phyloP scores from a whole-genome alignment of 495 filamentous ascomycete genomes.

The Penicillium alfredii region DNA sequence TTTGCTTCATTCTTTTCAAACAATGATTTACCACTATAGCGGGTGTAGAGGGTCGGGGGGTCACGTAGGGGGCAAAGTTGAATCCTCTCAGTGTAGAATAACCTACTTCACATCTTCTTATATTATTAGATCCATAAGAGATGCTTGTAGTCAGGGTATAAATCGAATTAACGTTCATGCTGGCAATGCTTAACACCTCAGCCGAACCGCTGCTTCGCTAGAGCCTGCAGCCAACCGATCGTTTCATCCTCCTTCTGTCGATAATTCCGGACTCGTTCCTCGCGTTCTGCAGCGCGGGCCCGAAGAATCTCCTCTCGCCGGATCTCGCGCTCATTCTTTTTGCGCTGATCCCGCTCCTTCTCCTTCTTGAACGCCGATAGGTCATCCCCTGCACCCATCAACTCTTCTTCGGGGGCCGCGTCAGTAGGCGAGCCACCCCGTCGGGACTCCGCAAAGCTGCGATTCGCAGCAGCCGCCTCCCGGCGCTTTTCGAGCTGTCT shows the following conservation, averaged over 20 bases:
- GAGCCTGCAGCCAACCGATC: constrained; percentile 39
- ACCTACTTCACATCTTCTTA: no score
- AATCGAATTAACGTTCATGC: background rate
- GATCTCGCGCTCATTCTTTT: constrained; percentile 40
- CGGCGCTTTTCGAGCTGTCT: constrained; percentile 78
- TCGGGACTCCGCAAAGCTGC: constrained; percentile 38
- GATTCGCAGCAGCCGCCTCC: constrained; percentile 47
- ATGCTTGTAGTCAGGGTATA: no score
- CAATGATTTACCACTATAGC: no score
- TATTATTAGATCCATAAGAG: no score
- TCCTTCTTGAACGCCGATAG: constrained; percentile 34
- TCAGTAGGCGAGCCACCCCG: constrained; percentile 41
- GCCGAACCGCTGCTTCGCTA: constrained; percentile 43
- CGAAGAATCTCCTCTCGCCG: constrained; percentile 39
- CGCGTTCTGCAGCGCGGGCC: constrained; percentile 36
- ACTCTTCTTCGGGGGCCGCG: constrained; percentile 35
- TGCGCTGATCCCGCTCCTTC: constrained; percentile 35
- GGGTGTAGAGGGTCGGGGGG: no score
- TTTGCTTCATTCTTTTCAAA: no score
- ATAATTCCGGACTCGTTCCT: constrained; percentile 40
- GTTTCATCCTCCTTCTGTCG: constrained; percentile 40
- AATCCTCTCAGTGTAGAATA: no score
- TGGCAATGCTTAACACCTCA: constrained; percentile 9
- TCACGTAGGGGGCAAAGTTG: no score
- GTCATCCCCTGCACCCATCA: constrained; percentile 41